Percentiles rank a stretch among this genome's conserved stretches.
Evolutionary conservation across 2,329 filamentous ascomycete species (phyloP).

Genomic region (Blastomyces emzantsi): DNA sequence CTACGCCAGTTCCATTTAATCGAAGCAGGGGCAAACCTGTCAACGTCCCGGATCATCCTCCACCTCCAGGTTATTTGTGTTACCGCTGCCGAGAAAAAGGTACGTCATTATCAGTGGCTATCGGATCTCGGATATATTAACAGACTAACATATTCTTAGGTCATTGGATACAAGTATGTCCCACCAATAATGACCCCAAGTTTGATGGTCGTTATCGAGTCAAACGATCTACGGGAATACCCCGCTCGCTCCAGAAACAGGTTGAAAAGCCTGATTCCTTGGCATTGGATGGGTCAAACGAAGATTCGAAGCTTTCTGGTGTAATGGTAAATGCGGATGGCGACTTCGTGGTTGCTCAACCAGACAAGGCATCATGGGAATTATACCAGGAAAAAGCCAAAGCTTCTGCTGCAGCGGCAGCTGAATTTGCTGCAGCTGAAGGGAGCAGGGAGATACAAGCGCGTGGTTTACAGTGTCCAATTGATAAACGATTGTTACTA

Average conservation of each 20-base stretch:
- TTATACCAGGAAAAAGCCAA: conserved; percentile 93
- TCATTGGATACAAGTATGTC: conserved; percentile 98
- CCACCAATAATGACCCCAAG: conserved; percentile 95
- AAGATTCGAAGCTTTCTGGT: conserved; percentile 73
- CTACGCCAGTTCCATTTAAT: conserved; percentile 36
- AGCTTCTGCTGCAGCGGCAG: conserved; percentile 70
- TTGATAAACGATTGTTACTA: conserved; percentile 97
- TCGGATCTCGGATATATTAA: neutral
- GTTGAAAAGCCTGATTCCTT: conserved; percentile 81
- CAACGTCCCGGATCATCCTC: conserved; percentile 86
- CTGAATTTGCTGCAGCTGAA: conserved; percentile 65
- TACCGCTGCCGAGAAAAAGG: conserved; percentile 93
- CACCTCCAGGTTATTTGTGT: conserved; percentile 89
- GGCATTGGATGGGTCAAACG: conserved; percentile 63
- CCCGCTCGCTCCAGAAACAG: conserved; percentile 87
- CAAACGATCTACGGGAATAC: conserved; percentile 94
- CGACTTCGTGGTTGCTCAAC: conserved; percentile 92
- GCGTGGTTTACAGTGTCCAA: conserved; percentile 79
- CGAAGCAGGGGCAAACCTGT: conserved; percentile 30
- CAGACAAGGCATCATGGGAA: conserved; percentile 94
- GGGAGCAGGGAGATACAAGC: conserved; percentile 82
- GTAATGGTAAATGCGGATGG: conserved; percentile 98
- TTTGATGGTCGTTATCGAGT: conserved; percentile 90
- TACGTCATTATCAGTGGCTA: conserved; percentile 21
- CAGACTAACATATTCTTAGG: conserved; percentile 38